Conservation (phyloP, 345 rosid species). For the Lepidium sativum region DNA sequence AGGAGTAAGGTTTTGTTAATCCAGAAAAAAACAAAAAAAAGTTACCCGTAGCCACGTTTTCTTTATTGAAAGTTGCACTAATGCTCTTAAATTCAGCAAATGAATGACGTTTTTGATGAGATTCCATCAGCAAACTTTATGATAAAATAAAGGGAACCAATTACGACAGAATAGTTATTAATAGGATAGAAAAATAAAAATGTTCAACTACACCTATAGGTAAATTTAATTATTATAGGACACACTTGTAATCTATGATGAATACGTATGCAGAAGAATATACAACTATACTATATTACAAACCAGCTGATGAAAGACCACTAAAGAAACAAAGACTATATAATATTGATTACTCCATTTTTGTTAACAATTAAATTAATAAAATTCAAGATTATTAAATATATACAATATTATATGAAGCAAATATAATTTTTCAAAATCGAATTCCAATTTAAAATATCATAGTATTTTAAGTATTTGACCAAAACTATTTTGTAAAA, state of each 20-base stretch:
- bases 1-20: too few species aligned
- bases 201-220: background rate
- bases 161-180: too few species aligned
- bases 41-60: conserved; percentile 2
- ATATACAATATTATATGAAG: too few species aligned
- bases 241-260: background rate
- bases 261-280: background rate
- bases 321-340: background rate
- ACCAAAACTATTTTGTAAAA: too few species aligned
- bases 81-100: background rate
- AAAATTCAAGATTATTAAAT: too few species aligned
- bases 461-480: too few species aligned
- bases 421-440: too few species aligned
- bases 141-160: background rate
- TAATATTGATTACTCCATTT: too few species aligned
- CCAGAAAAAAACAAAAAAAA: too few species aligned
- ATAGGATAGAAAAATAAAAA: background rate
- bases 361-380: too few species aligned
- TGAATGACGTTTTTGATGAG: background rate
- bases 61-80: background rate
- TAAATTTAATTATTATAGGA: background rate
- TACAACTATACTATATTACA: background rate
- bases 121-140: background rate
- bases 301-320: background rate
- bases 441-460: too few species aligned